Conservation (phyloP, 2,329 filamentous ascomycete genomes). For the Aspergillus aculeatus region DNA sequence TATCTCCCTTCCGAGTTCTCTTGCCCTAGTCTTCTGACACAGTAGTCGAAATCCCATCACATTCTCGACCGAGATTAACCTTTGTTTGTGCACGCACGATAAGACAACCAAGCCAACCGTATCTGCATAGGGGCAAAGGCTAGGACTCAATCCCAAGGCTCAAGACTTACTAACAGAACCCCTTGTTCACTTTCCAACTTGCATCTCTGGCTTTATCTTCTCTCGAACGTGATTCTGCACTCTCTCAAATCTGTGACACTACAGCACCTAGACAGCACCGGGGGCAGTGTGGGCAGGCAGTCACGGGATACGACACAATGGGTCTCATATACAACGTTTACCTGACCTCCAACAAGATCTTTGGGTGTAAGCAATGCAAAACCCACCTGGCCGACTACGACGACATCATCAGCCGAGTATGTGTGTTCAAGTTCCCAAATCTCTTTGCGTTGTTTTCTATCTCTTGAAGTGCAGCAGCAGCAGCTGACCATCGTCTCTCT, state of each 20-base stretch:
- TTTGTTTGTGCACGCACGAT: neutral
- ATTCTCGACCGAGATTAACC: neutral
- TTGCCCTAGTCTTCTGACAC: neutral
- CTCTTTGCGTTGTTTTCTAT: neutral
- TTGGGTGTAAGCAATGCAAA: constrained; percentile 92
- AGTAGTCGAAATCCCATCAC: neutral
- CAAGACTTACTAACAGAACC: neutral
- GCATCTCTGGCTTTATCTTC: neutral
- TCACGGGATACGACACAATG: constrained; percentile 54
- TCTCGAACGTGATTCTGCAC: neutral
- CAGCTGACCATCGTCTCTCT: constrained; percentile 5
- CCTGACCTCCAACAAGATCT: constrained; percentile 80
- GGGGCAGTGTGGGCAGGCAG: constrained; percentile 18
- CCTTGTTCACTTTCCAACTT: neutral
- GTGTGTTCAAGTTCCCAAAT: constrained; percentile 32
- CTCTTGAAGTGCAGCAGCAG: neutral
- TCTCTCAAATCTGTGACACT: constrained; percentile 17
- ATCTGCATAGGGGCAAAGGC: neutral
- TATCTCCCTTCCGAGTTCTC: neutral
- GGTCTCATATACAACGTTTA: constrained; percentile 90
- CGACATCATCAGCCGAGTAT: constrained; percentile 89
- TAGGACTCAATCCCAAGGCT: neutral
- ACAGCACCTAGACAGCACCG: constrained; percentile 17
- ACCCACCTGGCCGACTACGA: constrained; percentile 93
- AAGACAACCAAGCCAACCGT: neutral